Percentiles rank a stretch among this genome's conserved stretches.
These are phyloP conservation scores for Ascodesmis nigricans DNA, from an alignment of 495 filamentous ascomycete genomes.

Conservation along the genomic window DNA sequence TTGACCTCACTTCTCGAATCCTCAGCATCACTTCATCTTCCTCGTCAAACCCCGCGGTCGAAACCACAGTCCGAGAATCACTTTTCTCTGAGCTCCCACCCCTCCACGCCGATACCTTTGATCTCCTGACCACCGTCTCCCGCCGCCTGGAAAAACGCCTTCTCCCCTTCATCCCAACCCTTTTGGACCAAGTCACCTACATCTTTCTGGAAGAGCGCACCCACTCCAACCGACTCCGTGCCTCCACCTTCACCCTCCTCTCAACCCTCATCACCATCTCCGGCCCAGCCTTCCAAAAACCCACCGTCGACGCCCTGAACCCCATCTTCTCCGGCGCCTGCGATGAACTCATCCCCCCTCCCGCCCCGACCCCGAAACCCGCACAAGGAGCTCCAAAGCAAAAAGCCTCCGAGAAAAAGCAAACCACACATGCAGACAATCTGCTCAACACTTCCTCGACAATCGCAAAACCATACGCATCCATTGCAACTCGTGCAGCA, in stretches of 20 bases:
- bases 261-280: conserved; percentile 14
- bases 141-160: conserved; percentile 9
- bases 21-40: conserved; percentile 6
- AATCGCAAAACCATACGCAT: not conserved
- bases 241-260: conserved; percentile 12
- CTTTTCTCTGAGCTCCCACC: conserved; percentile 10
- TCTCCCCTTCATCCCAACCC: conserved; percentile 9
- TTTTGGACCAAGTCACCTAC: conserved; percentile 13
- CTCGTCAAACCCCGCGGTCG: conserved; percentile 9
- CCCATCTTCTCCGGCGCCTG: conserved; percentile 7
- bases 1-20: conserved; percentile 15
- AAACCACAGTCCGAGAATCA: conserved; percentile 9
- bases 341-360: conserved; percentile 14
- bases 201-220: conserved; percentile 6
- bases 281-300: conserved; percentile 7
- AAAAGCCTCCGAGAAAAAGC: conserved; percentile 3
- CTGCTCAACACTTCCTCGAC: conserved; percentile 6
- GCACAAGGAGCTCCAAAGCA: not conserved
- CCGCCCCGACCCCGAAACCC: not conserved
- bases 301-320: conserved; percentile 6
- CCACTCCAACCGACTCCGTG: conserved; percentile 7
- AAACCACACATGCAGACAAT: conserved; percentile 13
- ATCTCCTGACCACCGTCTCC: conserved; percentile 9
- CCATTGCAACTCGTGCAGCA: conserved; percentile 7
- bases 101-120: conserved; percentile 7